These are phyloP conservation scores for Arthonia radiata DNA, from an alignment of 495 filamentous ascomycete species.

Conservation along the genomic window DNA sequence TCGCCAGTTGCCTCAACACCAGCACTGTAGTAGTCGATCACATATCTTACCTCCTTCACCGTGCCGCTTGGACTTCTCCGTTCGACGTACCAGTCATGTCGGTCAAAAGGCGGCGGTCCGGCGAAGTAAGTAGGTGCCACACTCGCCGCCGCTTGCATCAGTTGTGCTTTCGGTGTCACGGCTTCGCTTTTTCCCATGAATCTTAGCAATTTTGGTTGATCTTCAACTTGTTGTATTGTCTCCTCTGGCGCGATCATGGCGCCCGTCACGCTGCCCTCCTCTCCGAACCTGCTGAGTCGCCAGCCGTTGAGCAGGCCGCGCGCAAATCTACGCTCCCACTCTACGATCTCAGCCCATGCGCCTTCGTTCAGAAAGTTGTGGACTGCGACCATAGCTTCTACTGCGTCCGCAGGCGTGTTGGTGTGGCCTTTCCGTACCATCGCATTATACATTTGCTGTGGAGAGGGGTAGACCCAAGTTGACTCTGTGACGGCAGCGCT, in stretches of 20 bases:
- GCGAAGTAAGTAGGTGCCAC: slow-evolving; percentile 56
- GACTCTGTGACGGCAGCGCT: too few species aligned
- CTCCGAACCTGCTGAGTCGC: slow-evolving; percentile 48
- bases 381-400: slow-evolving; percentile 92
- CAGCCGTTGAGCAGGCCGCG: slow-evolving; percentile 45
- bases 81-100: slow-evolving; percentile 88
- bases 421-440: slow-evolving; percentile 87
- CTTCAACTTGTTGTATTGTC: slow-evolving; percentile 15
- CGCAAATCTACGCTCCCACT: slow-evolving; percentile 71
- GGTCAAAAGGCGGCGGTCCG: slow-evolving; percentile 62
- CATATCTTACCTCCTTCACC: slow-evolving; percentile 61
- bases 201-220: slow-evolving; percentile 44
- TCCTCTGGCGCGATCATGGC: slow-evolving; percentile 7
- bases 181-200: slow-evolving; percentile 80
- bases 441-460: slow-evolving; percentile 98
- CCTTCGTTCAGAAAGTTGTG: slow-evolving; percentile 98
- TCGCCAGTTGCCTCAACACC: slow-evolving; percentile 71
- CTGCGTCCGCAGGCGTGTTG: slow-evolving; percentile 73
- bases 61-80: slow-evolving; percentile 32
- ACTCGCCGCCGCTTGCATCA: slow-evolving; percentile 52
- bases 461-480: slow-evolving; percentile 97
- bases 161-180: slow-evolving; percentile 65
- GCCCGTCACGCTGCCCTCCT: slow-evolving; percentile 17
- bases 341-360: slow-evolving; percentile 79
- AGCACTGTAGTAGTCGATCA: slow-evolving; percentile 93